Conservation (phyloP, 768 basidiomycete species). For the Termitomyces sp. region DNA sequence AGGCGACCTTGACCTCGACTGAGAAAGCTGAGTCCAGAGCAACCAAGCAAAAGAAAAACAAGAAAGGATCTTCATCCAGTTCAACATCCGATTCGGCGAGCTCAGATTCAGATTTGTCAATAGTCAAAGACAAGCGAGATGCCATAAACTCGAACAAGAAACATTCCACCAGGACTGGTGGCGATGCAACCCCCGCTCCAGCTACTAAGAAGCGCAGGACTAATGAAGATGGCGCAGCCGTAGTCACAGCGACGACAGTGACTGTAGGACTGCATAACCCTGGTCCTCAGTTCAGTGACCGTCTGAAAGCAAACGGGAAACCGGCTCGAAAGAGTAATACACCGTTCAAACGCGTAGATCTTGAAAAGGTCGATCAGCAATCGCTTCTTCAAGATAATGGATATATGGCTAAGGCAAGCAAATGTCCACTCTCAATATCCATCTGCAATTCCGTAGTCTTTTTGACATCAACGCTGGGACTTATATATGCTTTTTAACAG, state of each 20-base stretch:
- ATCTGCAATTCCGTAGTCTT: background rate
- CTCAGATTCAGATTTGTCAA: conserved; percentile 21
- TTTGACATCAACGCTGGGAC: background rate
- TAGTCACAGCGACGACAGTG: conserved; percentile 37
- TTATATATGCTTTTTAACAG: conserved; percentile 26
- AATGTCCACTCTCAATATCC: background rate
- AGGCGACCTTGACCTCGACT: background rate
- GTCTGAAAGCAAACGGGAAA: conserved; percentile 23
- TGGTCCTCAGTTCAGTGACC: conserved; percentile 11
- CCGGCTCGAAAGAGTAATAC: conserved; percentile 40
- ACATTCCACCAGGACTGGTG: background rate
- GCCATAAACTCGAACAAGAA: background rate
- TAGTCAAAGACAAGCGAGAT: conserved; percentile 3
- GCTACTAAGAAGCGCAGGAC: conserved; percentile 60
- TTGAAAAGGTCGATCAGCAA: conserved; percentile 42
- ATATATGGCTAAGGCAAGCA: conserved; percentile 70
- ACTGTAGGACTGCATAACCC: conserved; percentile 9
- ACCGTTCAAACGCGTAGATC: conserved; percentile 80
- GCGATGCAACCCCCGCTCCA: conserved; percentile 27
- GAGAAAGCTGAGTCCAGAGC: conserved; percentile 5
- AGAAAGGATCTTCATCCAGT: background rate
- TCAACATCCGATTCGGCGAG: conserved; percentile 10
- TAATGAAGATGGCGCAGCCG: conserved; percentile 43
- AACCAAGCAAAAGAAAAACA: background rate
- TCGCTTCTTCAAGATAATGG: conserved; percentile 57